Percentiles rank a stretch among this genome's conserved stretches.
These are phyloP conservation scores for Backusella parvicylindrica DNA, from an alignment of 192 early-diverging fungal genomes.

Conservation along the genomic window DNA sequence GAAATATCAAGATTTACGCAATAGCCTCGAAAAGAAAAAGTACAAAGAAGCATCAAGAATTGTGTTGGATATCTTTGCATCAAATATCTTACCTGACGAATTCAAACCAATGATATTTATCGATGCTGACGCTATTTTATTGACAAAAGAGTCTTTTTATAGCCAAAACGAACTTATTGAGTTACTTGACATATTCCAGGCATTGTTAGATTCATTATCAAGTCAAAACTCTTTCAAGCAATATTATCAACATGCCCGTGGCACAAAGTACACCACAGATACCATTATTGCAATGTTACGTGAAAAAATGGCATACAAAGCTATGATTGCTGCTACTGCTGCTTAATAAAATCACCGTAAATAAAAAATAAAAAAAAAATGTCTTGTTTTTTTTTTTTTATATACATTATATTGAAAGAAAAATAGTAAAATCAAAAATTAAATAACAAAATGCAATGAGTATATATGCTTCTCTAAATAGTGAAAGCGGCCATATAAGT, in stretches of 20 bases:
- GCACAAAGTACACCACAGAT: not conserved
- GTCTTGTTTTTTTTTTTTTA: not conserved
- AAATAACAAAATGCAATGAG: conserved; percentile 2
- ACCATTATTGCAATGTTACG: not conserved
- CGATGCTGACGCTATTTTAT: not conserved
- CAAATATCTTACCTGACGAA: not conserved
- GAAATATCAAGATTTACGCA: not conserved
- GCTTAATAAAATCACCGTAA: not conserved
- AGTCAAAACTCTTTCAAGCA: not conserved
- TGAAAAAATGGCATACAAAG: not conserved
- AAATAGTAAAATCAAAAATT: not conserved
- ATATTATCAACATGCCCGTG: not conserved
- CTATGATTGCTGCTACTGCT: not conserved
- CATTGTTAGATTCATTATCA: too few species aligned
- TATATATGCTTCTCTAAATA: not conserved
- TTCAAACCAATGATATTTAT: not conserved
- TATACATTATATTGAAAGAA: not conserved
- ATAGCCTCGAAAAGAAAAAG: not conserved
- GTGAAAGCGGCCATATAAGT: conserved; percentile 3
- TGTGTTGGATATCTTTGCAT: not conserved
- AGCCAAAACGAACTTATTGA: not conserved
- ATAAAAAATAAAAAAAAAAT: not conserved
- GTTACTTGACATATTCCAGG: not conserved
- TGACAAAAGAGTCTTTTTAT: not conserved
- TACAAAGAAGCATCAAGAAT: not conserved